Evolutionary conservation across 108 stramenopile genomes (phyloP).

Genomic region (Conticribra guillardii): DNA sequence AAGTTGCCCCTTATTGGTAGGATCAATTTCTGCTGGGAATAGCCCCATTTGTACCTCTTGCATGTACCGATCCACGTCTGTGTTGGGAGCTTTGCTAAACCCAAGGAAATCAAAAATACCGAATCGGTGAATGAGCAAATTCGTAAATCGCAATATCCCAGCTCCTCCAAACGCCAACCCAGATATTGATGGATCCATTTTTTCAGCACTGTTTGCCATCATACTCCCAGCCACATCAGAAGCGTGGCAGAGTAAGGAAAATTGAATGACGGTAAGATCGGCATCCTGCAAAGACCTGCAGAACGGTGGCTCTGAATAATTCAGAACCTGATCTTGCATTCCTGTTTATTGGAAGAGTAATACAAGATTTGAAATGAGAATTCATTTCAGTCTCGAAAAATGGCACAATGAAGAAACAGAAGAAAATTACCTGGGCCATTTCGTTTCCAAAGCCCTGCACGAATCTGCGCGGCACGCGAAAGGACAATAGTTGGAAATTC

Average conservation of each 20-base stretch:
- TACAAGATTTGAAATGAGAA: no score
- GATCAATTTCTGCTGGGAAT: conserved; percentile 58
- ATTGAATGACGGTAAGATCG: conserved; percentile 85
- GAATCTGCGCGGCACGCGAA: conserved; percentile 85
- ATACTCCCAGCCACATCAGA: conserved; percentile 17
- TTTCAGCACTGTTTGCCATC: background rate
- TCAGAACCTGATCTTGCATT: conserved; percentile 78
- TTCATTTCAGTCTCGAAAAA: no score
- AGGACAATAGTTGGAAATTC: conserved; percentile 81
- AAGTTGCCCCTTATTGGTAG: conserved; percentile 11
- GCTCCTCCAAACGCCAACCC: conserved; percentile 8
- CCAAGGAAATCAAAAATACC: conserved; percentile 68
- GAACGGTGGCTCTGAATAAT: conserved; percentile 86
- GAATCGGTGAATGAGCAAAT: conserved; percentile 75
- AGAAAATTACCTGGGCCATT: no score
- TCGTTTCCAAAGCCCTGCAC: conserved; percentile 89
- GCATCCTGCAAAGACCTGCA: conserved; percentile 90
- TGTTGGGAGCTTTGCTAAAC: conserved; percentile 60
- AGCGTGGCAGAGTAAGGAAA: conserved; percentile 68
- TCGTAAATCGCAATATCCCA: conserved; percentile 35
- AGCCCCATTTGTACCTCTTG: conserved; percentile 61
- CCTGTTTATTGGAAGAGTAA: no score
- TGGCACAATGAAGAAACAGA: no score
- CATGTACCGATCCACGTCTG: conserved; percentile 54
- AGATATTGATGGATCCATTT: background rate